Evolutionary conservation across 495 filamentous ascomycete species (phyloP).

Genomic region (Alectoria sarmentosa): DNA sequence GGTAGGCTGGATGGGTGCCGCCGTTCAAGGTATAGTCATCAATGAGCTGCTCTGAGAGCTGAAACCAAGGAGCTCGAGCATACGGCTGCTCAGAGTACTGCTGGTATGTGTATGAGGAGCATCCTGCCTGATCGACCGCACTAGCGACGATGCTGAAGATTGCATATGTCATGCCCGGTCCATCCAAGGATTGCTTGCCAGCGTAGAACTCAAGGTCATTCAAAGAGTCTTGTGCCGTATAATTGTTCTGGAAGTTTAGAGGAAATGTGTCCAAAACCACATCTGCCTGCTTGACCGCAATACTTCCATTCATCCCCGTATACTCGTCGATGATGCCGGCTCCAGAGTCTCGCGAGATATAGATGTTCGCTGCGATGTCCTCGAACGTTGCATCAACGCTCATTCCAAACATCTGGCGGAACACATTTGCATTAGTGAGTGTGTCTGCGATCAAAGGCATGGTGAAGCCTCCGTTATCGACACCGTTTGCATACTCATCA

Average conservation of each 20-base stretch:
- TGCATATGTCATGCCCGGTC: constrained; percentile 62
- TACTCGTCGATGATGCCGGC: constrained; percentile 69
- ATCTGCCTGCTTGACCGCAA: constrained; percentile 59
- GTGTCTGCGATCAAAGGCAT: constrained; percentile 59
- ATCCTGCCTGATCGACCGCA: constrained; percentile 51
- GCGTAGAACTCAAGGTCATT: constrained; percentile 58
- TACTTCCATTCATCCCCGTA: constrained; percentile 54
- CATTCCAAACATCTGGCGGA: constrained; percentile 52
- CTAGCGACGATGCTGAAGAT: constrained; percentile 57
- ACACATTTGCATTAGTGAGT: constrained; percentile 46
- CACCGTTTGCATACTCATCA: constrained; percentile 68
- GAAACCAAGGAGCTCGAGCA: constrained; percentile 44
- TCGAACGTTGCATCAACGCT: constrained; percentile 43
- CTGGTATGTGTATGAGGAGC: constrained; percentile 56
- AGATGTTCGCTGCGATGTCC: constrained; percentile 46
- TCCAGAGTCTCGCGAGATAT: constrained; percentile 41
- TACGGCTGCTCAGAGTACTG: constrained; percentile 54
- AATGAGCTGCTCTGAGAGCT: constrained; percentile 59
- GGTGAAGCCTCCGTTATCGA: constrained; percentile 67
- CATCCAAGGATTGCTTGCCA: constrained; percentile 53
- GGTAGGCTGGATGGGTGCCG: constrained; percentile 57
- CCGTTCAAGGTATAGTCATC: constrained; percentile 60
- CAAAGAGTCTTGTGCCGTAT: constrained; percentile 44
- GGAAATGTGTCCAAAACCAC: constrained; percentile 55
- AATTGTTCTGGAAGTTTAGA: constrained; percentile 47